Evolutionary conservation across 106 monocot species (phyloP).

Genomic region (Platanthera zijinensis): DNA sequence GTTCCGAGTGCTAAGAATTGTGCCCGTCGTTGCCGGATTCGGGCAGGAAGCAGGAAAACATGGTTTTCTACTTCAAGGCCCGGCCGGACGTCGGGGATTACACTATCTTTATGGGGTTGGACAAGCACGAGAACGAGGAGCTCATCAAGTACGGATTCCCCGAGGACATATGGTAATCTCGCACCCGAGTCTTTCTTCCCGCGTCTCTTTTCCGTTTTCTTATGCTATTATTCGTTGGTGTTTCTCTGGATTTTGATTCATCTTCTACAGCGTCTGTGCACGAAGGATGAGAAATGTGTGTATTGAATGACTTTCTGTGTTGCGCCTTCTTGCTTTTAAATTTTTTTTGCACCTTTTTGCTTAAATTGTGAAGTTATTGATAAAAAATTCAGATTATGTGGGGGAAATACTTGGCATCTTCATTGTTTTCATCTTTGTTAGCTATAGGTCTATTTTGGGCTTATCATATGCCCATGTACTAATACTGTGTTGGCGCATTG

Average conservation of each 20-base stretch:
- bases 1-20: not conserved
- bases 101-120: slow-evolving; percentile 97
- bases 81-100: slow-evolving; percentile 82
- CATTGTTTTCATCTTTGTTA: too few relatives aligned
- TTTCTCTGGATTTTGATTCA: not conserved
- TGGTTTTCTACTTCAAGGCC: slow-evolving; percentile 95
- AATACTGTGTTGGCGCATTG: too few relatives aligned
- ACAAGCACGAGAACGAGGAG: slow-evolving; percentile 99
- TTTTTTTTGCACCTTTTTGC: not conserved
- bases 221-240: not conserved
- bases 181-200: not conserved
- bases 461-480: too few relatives aligned
- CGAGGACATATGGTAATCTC: slow-evolving; percentile 82
- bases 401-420: too few relatives aligned
- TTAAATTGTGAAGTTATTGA: not conserved
- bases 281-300: not conserved
- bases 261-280: not conserved
- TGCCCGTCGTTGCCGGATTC: not conserved
- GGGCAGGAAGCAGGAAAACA: slow-evolving; percentile 14
- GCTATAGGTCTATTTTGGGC: too few relatives aligned
- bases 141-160: slow-evolving; percentile 96
- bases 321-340: not conserved
- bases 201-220: not conserved
- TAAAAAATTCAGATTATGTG: not conserved
- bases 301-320: not conserved